Evolutionary conservation across 805 yeast species (phyloP).

Genomic region (Saccharomycopsis sp.): DNA sequence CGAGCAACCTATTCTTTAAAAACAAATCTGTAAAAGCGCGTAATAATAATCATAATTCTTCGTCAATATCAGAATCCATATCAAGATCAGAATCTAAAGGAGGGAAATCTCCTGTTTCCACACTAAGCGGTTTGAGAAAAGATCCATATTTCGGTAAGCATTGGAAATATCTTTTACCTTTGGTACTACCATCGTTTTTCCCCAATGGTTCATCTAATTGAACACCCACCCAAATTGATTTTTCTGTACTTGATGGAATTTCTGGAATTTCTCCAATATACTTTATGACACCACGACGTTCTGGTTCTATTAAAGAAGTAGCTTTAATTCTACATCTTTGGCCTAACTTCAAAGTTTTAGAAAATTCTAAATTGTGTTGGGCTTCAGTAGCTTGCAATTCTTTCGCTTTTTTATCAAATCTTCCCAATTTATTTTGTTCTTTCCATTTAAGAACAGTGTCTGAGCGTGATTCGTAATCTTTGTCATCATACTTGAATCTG

Average conservation of each 20-base stretch:
- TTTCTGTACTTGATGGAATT: conserved; percentile 30
- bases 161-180: conserved; percentile 47
- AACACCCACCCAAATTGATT: conserved; percentile 66
- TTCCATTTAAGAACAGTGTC: conserved; percentile 77
- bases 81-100: conserved; percentile 32
- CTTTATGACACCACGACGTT: conserved; percentile 59
- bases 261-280: conserved; percentile 61
- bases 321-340: conserved; percentile 38
- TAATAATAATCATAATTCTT: conserved; percentile 25
- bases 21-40: too few species aligned
- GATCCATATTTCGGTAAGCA: conserved; percentile 59
- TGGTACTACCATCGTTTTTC: conserved; percentile 69
- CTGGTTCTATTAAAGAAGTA: conserved; percentile 23
- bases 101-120: conserved; percentile 62
- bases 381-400: conserved; percentile 19
- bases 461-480: conserved; percentile 46
- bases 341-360: conserved; percentile 33
- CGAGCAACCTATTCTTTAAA: too few species aligned
- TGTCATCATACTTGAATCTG: conserved; percentile 37
- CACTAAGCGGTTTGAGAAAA: conserved; percentile 59
- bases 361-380: conserved; percentile 24
- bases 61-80: conserved; percentile 32
- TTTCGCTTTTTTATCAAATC: conserved; percentile 47
- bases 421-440: conserved; percentile 52
- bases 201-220: conserved; percentile 83